Conservation (phyloP, 2,329 filamentous ascomycete species). For the Myriosclerotinia duriaeana region DNA sequence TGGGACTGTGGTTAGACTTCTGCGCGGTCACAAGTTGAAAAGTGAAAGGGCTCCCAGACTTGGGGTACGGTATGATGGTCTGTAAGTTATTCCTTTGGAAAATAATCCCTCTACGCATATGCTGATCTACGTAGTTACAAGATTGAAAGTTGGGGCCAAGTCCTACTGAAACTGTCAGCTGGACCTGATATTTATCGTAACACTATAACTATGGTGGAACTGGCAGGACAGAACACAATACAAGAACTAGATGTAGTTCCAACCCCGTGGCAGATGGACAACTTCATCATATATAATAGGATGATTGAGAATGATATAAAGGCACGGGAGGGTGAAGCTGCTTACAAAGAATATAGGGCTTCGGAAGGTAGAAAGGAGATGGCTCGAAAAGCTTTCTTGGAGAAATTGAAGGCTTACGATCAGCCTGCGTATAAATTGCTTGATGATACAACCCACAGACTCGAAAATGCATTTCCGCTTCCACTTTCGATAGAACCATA, state of each 20-base stretch:
- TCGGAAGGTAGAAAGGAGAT: constrained; percentile 26
- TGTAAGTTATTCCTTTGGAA: constrained; percentile 46
- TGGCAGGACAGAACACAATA: constrained; percentile 46
- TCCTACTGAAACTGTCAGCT: constrained; percentile 41
- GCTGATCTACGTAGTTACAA: constrained; percentile 42
- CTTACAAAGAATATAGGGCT: constrained; percentile 33
- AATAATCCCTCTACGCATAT: background rate
- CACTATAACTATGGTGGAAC: constrained; percentile 49
- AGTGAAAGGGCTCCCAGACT: constrained; percentile 53
- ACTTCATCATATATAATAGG: constrained; percentile 54
- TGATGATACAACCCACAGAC: constrained; percentile 8
- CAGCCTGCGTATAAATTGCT: constrained; percentile 6
- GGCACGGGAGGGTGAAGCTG: constrained; percentile 44
- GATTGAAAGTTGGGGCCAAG: constrained; percentile 49
- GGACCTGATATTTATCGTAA: constrained; percentile 46
- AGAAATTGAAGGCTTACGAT: constrained; percentile 23
- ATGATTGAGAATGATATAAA: constrained; percentile 43
- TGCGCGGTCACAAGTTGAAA: constrained; percentile 52
- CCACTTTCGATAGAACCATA: constrained; percentile 8
- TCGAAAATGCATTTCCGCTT: constrained; percentile 20
- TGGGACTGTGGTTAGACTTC: constrained; percentile 52
- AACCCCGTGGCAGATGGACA: constrained; percentile 55
- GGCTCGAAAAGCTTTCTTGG: constrained; percentile 20
- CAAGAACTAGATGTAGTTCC: constrained; percentile 47
- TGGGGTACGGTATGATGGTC: constrained; percentile 58